phyloP scores from a whole-genome alignment of 2,329 filamentous ascomycete species.

The Chaetomiaceae sp. region DNA sequence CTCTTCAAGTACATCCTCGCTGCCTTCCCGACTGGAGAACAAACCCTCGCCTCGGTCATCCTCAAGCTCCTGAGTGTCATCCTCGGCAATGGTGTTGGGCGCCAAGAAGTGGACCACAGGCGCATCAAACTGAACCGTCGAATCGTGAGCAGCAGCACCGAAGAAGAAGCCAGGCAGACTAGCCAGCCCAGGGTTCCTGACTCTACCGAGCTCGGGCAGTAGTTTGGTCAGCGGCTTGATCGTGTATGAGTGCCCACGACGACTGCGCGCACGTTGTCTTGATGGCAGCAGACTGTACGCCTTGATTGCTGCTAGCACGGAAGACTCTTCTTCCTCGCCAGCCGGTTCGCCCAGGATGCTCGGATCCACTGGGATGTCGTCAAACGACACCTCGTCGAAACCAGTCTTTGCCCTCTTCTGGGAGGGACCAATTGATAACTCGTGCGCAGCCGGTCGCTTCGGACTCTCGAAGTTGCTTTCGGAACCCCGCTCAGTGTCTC shows the following conservation, averaged over 20 bases:
- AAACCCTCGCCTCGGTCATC: constrained; percentile 1
- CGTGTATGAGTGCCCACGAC: constrained; percentile 2
- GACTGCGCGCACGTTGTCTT: constrained; percentile 13
- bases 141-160: constrained; percentile 1
- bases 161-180: constrained; percentile 26
- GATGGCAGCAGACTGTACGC: constrained; percentile 23
- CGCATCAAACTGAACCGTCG: neutral
- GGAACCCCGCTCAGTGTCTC: constrained; percentile 10
- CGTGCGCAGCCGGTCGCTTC: constrained; percentile 15
- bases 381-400: neutral
- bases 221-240: constrained; percentile 19
- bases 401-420: constrained; percentile 15
- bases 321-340: constrained; percentile 5
- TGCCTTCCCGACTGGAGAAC: neutral
- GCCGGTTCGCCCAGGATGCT: constrained; percentile 5
- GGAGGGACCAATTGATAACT: neutral
- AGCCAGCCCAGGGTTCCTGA: constrained; percentile 23
- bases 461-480: neutral
- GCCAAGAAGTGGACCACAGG: constrained; percentile 33
- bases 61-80: constrained; percentile 22
- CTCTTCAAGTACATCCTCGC: neutral
- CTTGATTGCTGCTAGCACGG: constrained; percentile 24
- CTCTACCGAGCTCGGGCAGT: constrained; percentile 18
- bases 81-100: constrained; percentile 36
- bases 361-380: constrained; percentile 18